Percentiles rank a stretch among this genome's conserved stretches.
Conservation (phyloP, 805 yeast species). For the Brettanomyces sp. region DNA sequence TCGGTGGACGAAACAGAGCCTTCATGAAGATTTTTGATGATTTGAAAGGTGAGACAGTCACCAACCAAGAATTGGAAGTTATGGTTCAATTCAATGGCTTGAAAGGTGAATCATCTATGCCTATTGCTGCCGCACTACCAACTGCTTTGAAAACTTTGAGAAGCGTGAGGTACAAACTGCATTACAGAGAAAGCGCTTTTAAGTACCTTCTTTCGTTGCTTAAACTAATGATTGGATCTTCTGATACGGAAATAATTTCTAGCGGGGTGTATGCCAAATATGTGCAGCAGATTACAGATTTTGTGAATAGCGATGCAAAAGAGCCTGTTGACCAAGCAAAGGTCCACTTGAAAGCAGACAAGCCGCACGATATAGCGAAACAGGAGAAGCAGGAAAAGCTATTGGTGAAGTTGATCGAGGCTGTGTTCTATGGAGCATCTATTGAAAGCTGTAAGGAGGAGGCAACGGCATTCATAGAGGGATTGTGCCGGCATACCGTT, state of each 20-base stretch:
- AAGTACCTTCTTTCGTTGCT: conserved; percentile 58
- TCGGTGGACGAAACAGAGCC: conserved; percentile 92
- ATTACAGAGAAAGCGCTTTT: conserved; percentile 72
- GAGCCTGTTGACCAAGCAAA: conserved; percentile 13
- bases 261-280: conserved; percentile 35
- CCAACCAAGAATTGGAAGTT: conserved; percentile 62
- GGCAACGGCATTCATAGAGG: conserved; percentile 51
- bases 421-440: conserved; percentile 68
- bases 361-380: conserved; percentile 37
- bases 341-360: conserved; percentile 27
- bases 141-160: conserved; percentile 71
- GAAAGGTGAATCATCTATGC: conserved; percentile 50
- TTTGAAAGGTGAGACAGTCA: conserved; percentile 40
- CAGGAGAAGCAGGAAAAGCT: conserved; percentile 57
- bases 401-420: conserved; percentile 53
- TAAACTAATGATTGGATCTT: conserved; percentile 52
- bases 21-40: conserved; percentile 71
- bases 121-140: conserved; percentile 74
- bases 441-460: conserved; percentile 63
- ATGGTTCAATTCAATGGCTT: conserved; percentile 66
- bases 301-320: conserved; percentile 27
- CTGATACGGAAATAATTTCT: conserved; percentile 25
- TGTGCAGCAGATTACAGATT: conserved; percentile 41
- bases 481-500: conserved; percentile 71
- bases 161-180: conserved; percentile 51